A percentile compares a stretch with the other conserved stretches of the same genome.
These are phyloP conservation scores for Aspergillus ellipticus DNA, from an alignment of 495 filamentous ascomycete genomes.

Conservation along the genomic window DNA sequence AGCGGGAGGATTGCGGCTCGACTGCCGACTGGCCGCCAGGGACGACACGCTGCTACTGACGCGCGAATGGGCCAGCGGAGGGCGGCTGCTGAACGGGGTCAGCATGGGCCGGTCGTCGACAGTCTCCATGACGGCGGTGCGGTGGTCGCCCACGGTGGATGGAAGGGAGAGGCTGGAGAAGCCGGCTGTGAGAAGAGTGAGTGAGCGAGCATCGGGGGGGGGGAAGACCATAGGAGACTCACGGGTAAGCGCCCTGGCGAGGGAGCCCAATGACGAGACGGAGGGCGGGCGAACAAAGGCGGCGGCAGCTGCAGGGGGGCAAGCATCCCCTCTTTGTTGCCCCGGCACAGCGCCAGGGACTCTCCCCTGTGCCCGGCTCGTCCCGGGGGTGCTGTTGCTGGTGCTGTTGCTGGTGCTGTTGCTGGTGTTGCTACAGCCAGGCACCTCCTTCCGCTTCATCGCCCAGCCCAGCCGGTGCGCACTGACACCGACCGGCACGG, in stretches of 20 bases:
- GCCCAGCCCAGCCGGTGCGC: not conserved
- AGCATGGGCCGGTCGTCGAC: not conserved
- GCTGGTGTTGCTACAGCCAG: not conserved
- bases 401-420: too few species aligned
- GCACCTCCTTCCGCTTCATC: conserved; percentile 7
- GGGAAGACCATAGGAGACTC: conserved; percentile 7
- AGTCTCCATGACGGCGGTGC: not conserved
- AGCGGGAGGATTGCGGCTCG: not conserved
- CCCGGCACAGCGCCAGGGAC: not conserved
- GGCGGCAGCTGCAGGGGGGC: not conserved
- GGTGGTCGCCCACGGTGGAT: conserved; percentile 9
- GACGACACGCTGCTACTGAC: not conserved
- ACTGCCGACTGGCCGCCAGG: not conserved
- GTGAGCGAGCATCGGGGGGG: not conserved
- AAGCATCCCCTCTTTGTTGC: not conserved
- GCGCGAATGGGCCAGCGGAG: not conserved
- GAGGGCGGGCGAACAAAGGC: conserved; percentile 7
- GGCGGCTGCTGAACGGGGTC: not conserved
- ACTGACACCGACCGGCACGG: not conserved
- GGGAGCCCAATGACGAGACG: conserved; percentile 19
- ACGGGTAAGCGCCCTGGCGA: conserved; percentile 12
- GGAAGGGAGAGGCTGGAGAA: conserved; percentile 10
- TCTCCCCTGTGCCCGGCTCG: not conserved
- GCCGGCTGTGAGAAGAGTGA: conserved; percentile 1
- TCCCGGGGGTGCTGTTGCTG: not conserved